Evolutionary conservation across 352 stramenopile genomes (phyloP), one percentile per base, ranked within the genome.

Genomic region (Pythium guiyangense): DNA sequence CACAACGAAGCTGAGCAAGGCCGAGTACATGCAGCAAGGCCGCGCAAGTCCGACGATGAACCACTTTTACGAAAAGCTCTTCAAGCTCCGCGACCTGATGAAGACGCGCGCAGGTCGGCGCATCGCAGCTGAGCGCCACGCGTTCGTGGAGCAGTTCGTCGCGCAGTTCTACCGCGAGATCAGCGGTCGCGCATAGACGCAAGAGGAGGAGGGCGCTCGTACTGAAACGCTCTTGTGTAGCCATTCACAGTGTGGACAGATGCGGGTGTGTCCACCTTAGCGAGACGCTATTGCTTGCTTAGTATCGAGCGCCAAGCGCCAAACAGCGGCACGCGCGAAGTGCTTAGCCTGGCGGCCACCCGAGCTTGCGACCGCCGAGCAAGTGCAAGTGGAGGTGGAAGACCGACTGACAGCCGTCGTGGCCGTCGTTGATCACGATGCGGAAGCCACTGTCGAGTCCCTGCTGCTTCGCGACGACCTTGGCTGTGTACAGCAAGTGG

Each of bases 321-420:
- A n/a, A n/a, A n/a, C n/a, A n/a, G n/a, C n/a, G n/a, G n/a, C n/a
- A n/a, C n/a, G n/a, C n/a, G n/a, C n/a, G n/a, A n/a, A 44, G 46
- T 54, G 18, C 47, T 73, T 88, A 92, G 52, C 94, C 94, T 52
- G 95, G 95, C 31, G 95, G 95, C 96, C 94, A 98, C 20, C 81
- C 86, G 37, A 99, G 78, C 59, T 91, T 92, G 40, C 90, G 87
- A 17, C 96, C 96, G 37, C 96, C 96, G 4, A 99, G 80, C 54
- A 99, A 69, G 75, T 99, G 97, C 51, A 98, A 47, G 57, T 98
- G 94, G 26, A 98, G 62, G 55, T 98, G 94, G 62, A 88, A 91
- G 11, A 92, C 78, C 6, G 81, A 92, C 63, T 95, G 80, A 49
- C 86, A 96, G n/a, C 95, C 97, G 55, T 98, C 84, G 29, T 73